Evolutionary conservation across 768 basidiomycete species (phyloP).

Genomic region (Rubroboletus satanas): DNA sequence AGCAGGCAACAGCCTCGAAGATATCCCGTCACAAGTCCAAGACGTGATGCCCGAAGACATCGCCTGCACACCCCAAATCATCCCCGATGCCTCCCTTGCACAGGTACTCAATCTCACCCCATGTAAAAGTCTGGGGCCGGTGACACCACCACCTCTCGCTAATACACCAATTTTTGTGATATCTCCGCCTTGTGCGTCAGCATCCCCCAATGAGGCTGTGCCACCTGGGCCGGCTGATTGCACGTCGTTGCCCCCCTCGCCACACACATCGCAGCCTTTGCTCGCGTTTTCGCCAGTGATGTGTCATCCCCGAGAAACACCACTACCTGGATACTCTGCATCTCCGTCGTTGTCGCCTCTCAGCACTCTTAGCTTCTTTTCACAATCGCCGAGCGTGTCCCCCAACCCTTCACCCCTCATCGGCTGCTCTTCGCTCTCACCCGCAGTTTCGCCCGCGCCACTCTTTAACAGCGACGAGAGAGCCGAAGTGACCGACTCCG

Average conservation of each 20-base stretch:
- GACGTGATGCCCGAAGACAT: conserved; percentile 21
- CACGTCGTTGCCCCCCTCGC: not conserved
- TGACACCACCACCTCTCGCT: not conserved
- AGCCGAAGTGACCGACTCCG: not conserved
- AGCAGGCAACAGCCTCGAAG: conserved; percentile 11
- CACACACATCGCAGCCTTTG: not conserved
- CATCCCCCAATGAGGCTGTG: not conserved
- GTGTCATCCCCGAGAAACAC: not conserved
- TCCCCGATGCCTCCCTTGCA: not conserved
- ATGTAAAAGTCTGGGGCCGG: not conserved
- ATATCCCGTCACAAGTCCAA: conserved; percentile 2
- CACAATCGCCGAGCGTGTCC: conserved; percentile 8
- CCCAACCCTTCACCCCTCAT: not conserved
- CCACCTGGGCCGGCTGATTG: not conserved
- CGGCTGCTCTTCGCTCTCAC: not conserved
- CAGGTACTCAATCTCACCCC: not conserved
- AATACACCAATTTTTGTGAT: not conserved
- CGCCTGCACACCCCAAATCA: conserved; percentile 8
- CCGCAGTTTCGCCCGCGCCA: not conserved
- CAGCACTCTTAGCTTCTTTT: conserved; percentile 9
- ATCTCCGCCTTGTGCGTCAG: not conserved
- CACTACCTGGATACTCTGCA: not conserved
- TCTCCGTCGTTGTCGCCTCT: conserved; percentile 18
- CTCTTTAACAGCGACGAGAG: not conserved
- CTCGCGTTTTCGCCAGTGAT: not conserved